phyloP scores from a whole-genome alignment of 257 asterid genomes.

The Echium plantagineum region DNA sequence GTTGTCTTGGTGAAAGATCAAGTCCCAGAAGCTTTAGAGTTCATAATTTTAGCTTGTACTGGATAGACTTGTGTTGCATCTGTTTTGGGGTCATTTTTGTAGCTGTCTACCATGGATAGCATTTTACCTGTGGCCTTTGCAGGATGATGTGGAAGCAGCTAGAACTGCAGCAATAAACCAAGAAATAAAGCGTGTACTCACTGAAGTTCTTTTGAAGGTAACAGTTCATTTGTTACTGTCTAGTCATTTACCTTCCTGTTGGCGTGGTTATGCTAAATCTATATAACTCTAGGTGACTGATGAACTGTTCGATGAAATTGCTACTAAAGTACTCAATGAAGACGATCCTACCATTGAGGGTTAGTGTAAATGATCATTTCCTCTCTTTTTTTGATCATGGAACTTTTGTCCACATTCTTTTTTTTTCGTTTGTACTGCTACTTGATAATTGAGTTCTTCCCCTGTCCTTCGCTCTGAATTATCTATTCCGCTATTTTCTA shows the following conservation, averaged over 20 bases:
- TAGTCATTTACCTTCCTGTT: constrained; percentile 1
- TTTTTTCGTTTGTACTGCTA: neutral
- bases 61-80: neutral
- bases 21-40: neutral
- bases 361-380: constrained; percentile 15
- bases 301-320: constrained; percentile 94
- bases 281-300: constrained; percentile 76
- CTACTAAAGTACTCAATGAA: constrained; percentile 81
- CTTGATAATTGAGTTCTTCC: neutral
- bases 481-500: neutral
- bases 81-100: neutral
- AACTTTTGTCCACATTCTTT: neutral
- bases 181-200: constrained; percentile 87
- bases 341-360: constrained; percentile 64
- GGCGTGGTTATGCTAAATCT: constrained; percentile 24
- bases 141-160: constrained; percentile 93
- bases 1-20: neutral
- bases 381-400: constrained; percentile 3
- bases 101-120: neutral
- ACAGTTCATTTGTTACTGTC: constrained; percentile 25
- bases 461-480: neutral
- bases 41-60: neutral
- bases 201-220: constrained; percentile 97
- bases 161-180: constrained; percentile 79
- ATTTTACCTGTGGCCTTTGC: constrained; percentile 4